These are phyloP conservation scores for Cornus florida DNA, from an alignment of 148 eudicot species.

Conservation along the genomic window DNA sequence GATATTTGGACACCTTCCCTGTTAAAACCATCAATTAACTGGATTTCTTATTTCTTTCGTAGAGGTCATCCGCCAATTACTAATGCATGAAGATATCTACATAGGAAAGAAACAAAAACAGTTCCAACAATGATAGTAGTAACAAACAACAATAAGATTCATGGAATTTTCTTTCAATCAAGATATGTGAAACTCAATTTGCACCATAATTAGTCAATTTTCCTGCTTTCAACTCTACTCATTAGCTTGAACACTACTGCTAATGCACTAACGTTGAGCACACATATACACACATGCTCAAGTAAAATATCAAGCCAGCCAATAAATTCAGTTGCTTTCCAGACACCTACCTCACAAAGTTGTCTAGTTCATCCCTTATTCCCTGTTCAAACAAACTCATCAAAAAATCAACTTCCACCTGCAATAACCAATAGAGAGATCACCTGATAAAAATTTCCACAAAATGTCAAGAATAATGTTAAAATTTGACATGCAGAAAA, in stretches of 20 bases:
- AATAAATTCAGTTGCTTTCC: too few species aligned
- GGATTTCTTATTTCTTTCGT: not conserved
- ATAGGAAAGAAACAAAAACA: not conserved
- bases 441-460: not conserved
- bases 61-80: not conserved
- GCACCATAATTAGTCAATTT: too few species aligned
- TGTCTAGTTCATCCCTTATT: slow-evolving; percentile 43
- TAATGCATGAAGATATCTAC: not conserved
- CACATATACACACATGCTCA: too few species aligned
- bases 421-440: slow-evolving; percentile 5
- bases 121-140: too few species aligned
- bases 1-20: slow-evolving; percentile 53
- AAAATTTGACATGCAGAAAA: too few species aligned
- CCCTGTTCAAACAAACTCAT: slow-evolving; percentile 58
- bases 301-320: not conserved
- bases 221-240: too few species aligned
- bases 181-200: too few species aligned
- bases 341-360: slow-evolving; percentile 39
- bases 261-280: too few species aligned
- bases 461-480: not conserved
- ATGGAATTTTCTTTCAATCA: too few species aligned
- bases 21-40: slow-evolving; percentile 17
- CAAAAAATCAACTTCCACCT: slow-evolving; percentile 71
- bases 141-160: too few species aligned
- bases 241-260: too few species aligned